Percentiles rank a stretch among this genome's conserved stretches.
phyloP scores from a whole-genome alignment of 306 rosid genomes.

The Erythrophleum fordii region DNA sequence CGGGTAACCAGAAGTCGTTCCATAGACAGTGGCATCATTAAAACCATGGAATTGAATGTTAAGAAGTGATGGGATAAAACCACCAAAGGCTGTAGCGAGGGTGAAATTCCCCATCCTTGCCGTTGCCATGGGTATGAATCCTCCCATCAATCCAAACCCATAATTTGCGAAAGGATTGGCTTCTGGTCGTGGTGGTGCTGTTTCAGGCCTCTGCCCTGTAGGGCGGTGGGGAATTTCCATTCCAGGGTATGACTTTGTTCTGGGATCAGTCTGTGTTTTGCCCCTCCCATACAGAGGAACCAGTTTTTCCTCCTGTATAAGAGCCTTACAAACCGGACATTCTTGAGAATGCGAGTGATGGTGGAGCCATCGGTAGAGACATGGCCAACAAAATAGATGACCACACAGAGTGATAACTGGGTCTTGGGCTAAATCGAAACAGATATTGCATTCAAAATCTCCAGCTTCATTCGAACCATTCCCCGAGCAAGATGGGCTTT shows the following conservation, averaged over 20 bases:
- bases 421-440: conserved; percentile 91
- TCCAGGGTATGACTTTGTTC: conserved; percentile 76
- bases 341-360: conserved; percentile 91
- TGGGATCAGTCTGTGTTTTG: conserved; percentile 73
- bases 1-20: conserved; percentile 83
- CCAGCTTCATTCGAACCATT: conserved; percentile 64
- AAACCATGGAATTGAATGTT: conserved; percentile 83
- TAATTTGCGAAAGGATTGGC: conserved; percentile 62
- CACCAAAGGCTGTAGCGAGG: conserved; percentile 79
- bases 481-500: conserved; percentile 59
- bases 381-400: conserved; percentile 95
- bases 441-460: conserved; percentile 94
- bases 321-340: conserved; percentile 96
- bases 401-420: conserved; percentile 93
- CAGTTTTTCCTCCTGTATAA: conserved; percentile 73
- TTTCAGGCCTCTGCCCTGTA: conserved; percentile 79
- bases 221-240: conserved; percentile 83
- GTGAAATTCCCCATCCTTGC: conserved; percentile 88
- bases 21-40: conserved; percentile 88
- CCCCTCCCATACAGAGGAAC: conserved; percentile 97
- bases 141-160: conserved; percentile 87
- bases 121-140: conserved; percentile 79
- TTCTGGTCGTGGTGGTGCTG: conserved; percentile 62
- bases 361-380: conserved; percentile 87
- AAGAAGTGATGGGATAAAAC: conserved; percentile 76